Percentiles rank a stretch among this genome's conserved stretches.
These are phyloP conservation scores for Aciculosporium take DNA, from an alignment of 2,329 filamentous ascomycete genomes.

Conservation along the genomic window DNA sequence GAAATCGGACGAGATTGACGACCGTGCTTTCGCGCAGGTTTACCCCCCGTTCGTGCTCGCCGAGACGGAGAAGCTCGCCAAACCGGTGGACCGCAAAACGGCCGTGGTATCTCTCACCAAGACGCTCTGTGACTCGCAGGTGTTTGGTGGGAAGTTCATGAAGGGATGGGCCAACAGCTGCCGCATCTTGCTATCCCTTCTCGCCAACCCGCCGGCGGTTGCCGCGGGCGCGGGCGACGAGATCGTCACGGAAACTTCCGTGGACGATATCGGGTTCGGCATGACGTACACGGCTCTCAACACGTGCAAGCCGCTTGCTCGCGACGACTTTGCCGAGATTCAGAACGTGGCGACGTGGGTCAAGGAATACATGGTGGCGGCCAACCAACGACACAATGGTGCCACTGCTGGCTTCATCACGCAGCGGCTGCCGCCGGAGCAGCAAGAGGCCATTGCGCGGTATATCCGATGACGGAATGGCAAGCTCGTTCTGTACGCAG, in stretches of 20 bases:
- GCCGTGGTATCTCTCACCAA: constrained; percentile 90
- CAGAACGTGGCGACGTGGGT: constrained; percentile 78
- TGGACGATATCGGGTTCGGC: constrained; percentile 90
- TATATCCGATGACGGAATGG: constrained; percentile 28
- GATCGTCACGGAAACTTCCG: constrained; percentile 71
- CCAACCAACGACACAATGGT: constrained; percentile 59
- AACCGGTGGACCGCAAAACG: constrained; percentile 81
- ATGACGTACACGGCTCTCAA: constrained; percentile 88
- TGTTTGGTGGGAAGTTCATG: constrained; percentile 67
- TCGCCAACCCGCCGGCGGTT: constrained; percentile 72
- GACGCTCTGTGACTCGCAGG: constrained; percentile 71
- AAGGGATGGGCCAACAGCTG: constrained; percentile 89
- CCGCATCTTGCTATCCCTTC: constrained; percentile 72
- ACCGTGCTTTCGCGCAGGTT: constrained; percentile 65
- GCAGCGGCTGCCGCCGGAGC: constrained; percentile 53
- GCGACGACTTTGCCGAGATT: constrained; percentile 78
- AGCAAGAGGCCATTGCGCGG: constrained; percentile 35
- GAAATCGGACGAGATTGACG: constrained; percentile 69
- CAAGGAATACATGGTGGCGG: constrained; percentile 58
- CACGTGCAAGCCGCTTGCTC: constrained; percentile 62
- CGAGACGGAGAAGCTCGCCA: constrained; percentile 74
- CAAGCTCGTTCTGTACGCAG: no score
- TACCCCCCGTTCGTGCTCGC: constrained; percentile 80
- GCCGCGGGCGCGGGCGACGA: constrained; percentile 54
- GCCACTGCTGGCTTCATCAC: constrained; percentile 57